These are phyloP conservation scores for Furcasterigmium sp. DNA, from an alignment of 2,329 filamentous ascomycete genomes.

Conservation along the genomic window DNA sequence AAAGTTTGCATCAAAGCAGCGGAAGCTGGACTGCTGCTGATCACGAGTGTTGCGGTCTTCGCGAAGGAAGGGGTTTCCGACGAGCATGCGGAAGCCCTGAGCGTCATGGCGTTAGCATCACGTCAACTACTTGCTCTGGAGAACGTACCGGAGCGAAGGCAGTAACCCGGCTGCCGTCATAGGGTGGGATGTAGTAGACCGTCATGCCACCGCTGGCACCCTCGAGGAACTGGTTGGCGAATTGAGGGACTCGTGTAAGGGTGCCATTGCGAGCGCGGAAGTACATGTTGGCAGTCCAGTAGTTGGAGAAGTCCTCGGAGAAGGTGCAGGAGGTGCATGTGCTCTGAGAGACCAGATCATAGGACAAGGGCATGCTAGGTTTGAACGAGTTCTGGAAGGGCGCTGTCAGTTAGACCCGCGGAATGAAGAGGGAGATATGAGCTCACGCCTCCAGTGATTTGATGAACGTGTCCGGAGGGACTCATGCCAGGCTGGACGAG, in stretches of 20 bases:
- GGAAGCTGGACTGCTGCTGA: slow-evolving; percentile 1
- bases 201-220: slow-evolving; percentile 26
- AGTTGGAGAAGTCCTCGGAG: slow-evolving; percentile 29
- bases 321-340: slow-evolving; percentile 24
- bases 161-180: slow-evolving; percentile 32
- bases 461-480: slow-evolving; percentile 30
- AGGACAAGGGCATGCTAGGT: slow-evolving; percentile 22
- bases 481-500: slow-evolving; percentile 27
- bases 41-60: neutral
- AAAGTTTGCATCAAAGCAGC: slow-evolving; percentile 2
- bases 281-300: slow-evolving; percentile 27
- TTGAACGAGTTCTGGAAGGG: slow-evolving; percentile 28
- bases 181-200: slow-evolving; percentile 35
- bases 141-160: slow-evolving; percentile 32
- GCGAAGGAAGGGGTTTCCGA: slow-evolving; percentile 2
- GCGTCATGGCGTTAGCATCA: neutral
- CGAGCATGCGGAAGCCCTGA: slow-evolving; percentile 42
- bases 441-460: slow-evolving; percentile 28
- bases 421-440: neutral
- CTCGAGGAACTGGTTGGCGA: slow-evolving; percentile 23
- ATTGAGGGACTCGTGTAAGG: slow-evolving; percentile 28
- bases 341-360: slow-evolving; percentile 13
- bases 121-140: neutral
- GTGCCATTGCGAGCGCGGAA: slow-evolving; percentile 22
- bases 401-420: neutral